A percentile compares a stretch with the other conserved stretches of the same genome.
These are phyloP conservation scores for Striga asiatica DNA, from an alignment of 257 asterid species.

Conservation along the genomic window DNA sequence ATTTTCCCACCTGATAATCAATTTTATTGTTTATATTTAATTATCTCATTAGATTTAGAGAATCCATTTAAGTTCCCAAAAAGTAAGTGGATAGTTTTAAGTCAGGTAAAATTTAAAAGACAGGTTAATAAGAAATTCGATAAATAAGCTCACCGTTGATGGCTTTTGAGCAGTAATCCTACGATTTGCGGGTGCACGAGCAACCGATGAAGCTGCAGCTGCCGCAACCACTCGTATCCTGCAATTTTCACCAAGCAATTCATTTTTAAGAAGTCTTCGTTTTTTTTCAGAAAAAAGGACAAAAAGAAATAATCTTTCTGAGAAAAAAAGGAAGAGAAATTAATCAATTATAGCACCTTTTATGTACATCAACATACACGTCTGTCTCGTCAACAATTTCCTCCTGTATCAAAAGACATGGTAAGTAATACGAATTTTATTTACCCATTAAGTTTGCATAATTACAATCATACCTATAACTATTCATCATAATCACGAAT, in stretches of 20 bases:
- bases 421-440: conserved; percentile 11
- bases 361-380: conserved; percentile 82
- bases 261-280: not conserved
- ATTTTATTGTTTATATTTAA: too few relatives aligned
- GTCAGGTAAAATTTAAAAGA: not conserved
- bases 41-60: too few relatives aligned
- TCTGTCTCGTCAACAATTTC: conserved; percentile 99
- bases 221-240: conserved; percentile 97
- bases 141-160: conserved; percentile 9
- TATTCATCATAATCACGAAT: not conserved
- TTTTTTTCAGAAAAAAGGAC: too few relatives aligned
- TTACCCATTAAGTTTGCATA: too few relatives aligned
- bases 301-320: not conserved
- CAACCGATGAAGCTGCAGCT: conserved; percentile 88
- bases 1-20: too few relatives aligned
- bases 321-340: not conserved
- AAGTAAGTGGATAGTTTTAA: not conserved
- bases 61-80: not conserved
- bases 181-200: conserved; percentile 44
- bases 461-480: not conserved
- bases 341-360: conserved; percentile 36
- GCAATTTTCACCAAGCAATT: conserved; percentile 18
- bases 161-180: conserved; percentile 16
- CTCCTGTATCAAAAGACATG: conserved; percentile 44
- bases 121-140: not conserved